Evolutionary conservation across 176 grass and related monocot species (phyloP), one percentile per base, ranked within the genome.

Genomic region (Musa itinerans): DNA sequence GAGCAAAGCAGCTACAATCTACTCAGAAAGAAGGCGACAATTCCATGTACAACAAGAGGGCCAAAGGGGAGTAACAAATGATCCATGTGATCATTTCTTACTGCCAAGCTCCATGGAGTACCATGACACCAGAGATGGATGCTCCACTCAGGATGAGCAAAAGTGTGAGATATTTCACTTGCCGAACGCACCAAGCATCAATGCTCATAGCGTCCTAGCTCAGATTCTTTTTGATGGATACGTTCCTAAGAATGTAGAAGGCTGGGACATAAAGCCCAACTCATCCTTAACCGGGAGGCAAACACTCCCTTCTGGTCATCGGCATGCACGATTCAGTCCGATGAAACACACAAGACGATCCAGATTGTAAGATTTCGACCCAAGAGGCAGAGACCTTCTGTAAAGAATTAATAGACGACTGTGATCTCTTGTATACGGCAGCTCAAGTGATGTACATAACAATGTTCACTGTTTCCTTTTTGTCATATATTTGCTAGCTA

Each of bases 61-160:
- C 23, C 49, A 85, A 71, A 74, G 56, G 63, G 81, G 77, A 72
- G 75, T 78, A 66, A 48, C 80, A n/a, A 54, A 77, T 15, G 65
- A 87, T 79, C 67, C 54, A 56, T 50, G 23, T 0, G 76, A 87
- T 55, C 80, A 85, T 34, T 83, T 93, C 75, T 85, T 74, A 25
- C 78, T 93, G 67, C 87, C 87, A 8, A 87, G 87, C 24, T 89
- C 93, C 52, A 88, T 85, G 85, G 90, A 93, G 83, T 91, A 89
- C 72, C 73, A 98, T 49, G 90, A 91, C 66, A 89, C 72, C 71
- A 74, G 72, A 7, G 72, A 74, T 29, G 9, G 53, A 19, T 53
- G 23, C 17, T 57, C 13, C 34, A 43, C 34, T 6, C 34, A 43
- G 34, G 34, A 43, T 6, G 34, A 43, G 24, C 72, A 52, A 16